Conservation (phyloP, 148 eudicot genomes). For the Dianthus caryophyllus region DNA sequence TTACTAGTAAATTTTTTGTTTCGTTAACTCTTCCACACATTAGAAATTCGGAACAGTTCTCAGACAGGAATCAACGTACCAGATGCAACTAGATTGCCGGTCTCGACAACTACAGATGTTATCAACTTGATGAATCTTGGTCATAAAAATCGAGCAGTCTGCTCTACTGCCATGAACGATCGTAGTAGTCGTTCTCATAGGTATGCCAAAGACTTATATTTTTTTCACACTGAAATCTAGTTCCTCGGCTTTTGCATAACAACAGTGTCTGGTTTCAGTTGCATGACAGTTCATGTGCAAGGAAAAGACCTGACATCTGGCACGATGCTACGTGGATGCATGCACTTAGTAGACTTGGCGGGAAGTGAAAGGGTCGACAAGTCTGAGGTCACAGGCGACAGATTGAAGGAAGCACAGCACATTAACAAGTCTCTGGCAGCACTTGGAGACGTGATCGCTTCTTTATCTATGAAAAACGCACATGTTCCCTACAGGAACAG, state of each 20-base stretch:
- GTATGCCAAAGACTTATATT: slow-evolving; percentile 25
- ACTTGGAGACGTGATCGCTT: slow-evolving; percentile 86
- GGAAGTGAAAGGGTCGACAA: slow-evolving; percentile 91
- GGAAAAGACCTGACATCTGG: slow-evolving; percentile 82
- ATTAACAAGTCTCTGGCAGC: slow-evolving; percentile 91
- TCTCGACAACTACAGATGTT: slow-evolving; percentile 74
- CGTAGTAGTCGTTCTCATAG: slow-evolving; percentile 98
- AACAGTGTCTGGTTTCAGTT: slow-evolving; percentile 41
- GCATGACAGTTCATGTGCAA: slow-evolving; percentile 90
- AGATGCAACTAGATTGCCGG: slow-evolving; percentile 71
- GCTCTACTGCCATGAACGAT: slow-evolving; percentile 85
- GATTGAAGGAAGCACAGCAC: slow-evolving; percentile 87
- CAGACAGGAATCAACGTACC: slow-evolving; percentile 82
- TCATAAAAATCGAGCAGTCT: slow-evolving; percentile 77
- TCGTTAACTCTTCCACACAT: slow-evolving; percentile 59
- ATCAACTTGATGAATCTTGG: slow-evolving; percentile 78
- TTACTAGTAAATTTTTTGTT: slow-evolving; percentile 6
- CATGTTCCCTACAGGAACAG: slow-evolving; percentile 91
- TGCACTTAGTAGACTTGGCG: slow-evolving; percentile 97
- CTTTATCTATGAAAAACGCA: slow-evolving; percentile 68
- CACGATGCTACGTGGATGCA: slow-evolving; percentile 55
- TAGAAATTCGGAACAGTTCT: slow-evolving; percentile 79
- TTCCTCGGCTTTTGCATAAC: too few species aligned
- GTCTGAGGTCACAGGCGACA: slow-evolving; percentile 79
- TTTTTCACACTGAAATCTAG: neutral